phyloP scores from a whole-genome alignment of 805 yeast species.

The Nakazawaea laoshanensis region DNA sequence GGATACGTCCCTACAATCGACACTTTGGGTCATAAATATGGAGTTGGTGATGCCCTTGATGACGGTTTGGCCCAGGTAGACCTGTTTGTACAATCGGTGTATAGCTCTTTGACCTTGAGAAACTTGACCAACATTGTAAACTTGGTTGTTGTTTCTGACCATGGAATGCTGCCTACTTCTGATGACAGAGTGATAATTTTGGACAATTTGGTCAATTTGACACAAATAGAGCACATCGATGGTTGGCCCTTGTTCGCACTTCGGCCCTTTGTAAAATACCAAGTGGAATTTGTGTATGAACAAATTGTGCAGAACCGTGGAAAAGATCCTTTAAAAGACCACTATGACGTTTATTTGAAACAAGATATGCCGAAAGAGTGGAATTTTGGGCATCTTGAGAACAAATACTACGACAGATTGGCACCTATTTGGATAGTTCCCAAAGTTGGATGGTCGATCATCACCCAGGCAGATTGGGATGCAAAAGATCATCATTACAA shows the following conservation, averaged over 20 bases:
- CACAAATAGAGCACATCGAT: slow-evolving; percentile 51
- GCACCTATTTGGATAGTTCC: slow-evolving; percentile 89
- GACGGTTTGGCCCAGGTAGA: slow-evolving; percentile 60
- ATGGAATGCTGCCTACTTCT: slow-evolving; percentile 88
- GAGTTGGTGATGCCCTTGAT: slow-evolving; percentile 56
- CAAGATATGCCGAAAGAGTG: slow-evolving; percentile 48
- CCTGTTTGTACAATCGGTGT: slow-evolving; percentile 42
- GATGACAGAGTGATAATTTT: slow-evolving; percentile 58
- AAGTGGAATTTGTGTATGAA: slow-evolving; percentile 35
- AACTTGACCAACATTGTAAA: slow-evolving; percentile 62
- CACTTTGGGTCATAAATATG: slow-evolving; percentile 65
- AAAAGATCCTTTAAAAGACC: slow-evolving; percentile 17
- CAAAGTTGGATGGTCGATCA: slow-evolving; percentile 67
- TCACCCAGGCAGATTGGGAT: slow-evolving; percentile 51
- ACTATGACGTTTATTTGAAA: slow-evolving; percentile 39
- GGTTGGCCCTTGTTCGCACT: slow-evolving; percentile 87
- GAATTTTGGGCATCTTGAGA: slow-evolving; percentile 44
- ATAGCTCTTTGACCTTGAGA: slow-evolving; percentile 38
- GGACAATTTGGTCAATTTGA: slow-evolving; percentile 59
- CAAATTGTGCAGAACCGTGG: slow-evolving; percentile 29
- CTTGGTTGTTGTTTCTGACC: slow-evolving; percentile 76
- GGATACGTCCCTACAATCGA: slow-evolving; percentile 79
- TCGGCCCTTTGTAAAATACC: slow-evolving; percentile 38
- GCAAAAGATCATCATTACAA: slow-evolving; percentile 37
- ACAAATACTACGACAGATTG: slow-evolving; percentile 44